Percentiles rank a stretch among this genome's conserved stretches.
phyloP scores from a whole-genome alignment of 495 filamentous ascomycete genomes.

The Aspergillus baeticus region DNA sequence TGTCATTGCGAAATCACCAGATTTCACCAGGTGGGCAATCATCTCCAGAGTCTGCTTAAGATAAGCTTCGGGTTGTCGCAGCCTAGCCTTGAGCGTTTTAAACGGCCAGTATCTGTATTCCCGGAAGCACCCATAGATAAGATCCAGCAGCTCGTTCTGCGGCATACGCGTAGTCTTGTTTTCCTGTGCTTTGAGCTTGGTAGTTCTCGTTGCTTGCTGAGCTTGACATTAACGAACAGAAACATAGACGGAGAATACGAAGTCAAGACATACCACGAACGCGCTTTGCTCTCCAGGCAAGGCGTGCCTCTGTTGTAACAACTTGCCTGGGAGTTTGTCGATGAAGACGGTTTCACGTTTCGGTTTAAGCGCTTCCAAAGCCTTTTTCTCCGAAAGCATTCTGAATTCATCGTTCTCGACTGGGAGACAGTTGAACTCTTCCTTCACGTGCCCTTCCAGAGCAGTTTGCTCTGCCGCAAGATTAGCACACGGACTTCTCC shows the following conservation, averaged over 20 bases:
- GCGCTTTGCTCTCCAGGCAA: conserved; percentile 35
- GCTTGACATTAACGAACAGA: conserved; percentile 17
- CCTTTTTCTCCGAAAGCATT: conserved; percentile 57
- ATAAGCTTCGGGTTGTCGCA: conserved; percentile 87
- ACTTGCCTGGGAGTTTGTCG: conserved; percentile 37
- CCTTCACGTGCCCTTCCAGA: conserved; percentile 67
- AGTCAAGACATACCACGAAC: conserved; percentile 40
- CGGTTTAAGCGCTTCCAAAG: conserved; percentile 61
- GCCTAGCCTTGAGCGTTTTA: conserved; percentile 67
- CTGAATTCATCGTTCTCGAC: conserved; percentile 72
- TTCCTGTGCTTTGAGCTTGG: conserved; percentile 53
- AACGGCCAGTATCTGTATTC: conserved; percentile 87
- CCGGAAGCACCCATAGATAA: conserved; percentile 77
- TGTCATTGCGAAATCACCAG: conserved; percentile 76
- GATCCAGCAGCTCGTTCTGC: conserved; percentile 79
- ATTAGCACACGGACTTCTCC: conserved; percentile 20
- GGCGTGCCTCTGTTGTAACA: conserved; percentile 36
- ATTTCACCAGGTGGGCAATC: conserved; percentile 76
- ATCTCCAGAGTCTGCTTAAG: conserved; percentile 81
- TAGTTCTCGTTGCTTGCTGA: conserved; percentile 37
- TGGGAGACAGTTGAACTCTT: conserved; percentile 76
- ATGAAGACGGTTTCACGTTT: conserved; percentile 52
- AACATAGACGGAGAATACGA: neutral
- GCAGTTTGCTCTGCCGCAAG: conserved; percentile 69
- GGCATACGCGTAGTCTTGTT: conserved; percentile 87